Evolutionary conservation across 2,329 filamentous ascomycete genomes (phyloP).

Genomic region (Penicillium glabrum): DNA sequence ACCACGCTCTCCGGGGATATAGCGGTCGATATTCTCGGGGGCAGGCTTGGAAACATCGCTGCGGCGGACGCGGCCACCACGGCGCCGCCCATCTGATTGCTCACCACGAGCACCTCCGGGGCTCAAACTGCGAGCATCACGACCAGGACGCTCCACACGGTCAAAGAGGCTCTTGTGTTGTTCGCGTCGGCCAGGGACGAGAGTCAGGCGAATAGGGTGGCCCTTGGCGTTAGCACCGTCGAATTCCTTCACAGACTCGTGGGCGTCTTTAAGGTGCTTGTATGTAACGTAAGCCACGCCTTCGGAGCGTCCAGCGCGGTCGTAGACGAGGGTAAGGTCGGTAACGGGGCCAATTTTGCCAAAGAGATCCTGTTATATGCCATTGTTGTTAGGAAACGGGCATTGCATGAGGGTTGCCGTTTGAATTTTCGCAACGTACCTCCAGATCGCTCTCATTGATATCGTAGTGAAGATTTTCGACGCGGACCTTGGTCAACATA

Average conservation of each 20-base stretch:
- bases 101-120: slow-evolving; percentile 36
- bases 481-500: slow-evolving; percentile 69
- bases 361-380: slow-evolving; percentile 68
- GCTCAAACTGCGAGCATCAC: slow-evolving; percentile 45
- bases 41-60: slow-evolving; percentile 56
- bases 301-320: slow-evolving; percentile 84
- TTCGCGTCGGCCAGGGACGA: slow-evolving; percentile 55
- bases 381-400: neutral
- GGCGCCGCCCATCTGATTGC: slow-evolving; percentile 37
- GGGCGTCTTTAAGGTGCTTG: slow-evolving; percentile 67
- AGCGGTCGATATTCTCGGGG: slow-evolving; percentile 73
- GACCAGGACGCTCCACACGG: slow-evolving; percentile 52
- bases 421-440: slow-evolving; percentile 50
- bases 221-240: slow-evolving; percentile 89
- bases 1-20: slow-evolving; percentile 62
- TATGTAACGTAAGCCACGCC: slow-evolving; percentile 85
- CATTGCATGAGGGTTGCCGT: neutral
- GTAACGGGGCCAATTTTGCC: slow-evolving; percentile 70
- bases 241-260: slow-evolving; percentile 73
- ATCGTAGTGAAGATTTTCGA: slow-evolving; percentile 92
- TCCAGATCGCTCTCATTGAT: slow-evolving; percentile 80
- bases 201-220: slow-evolving; percentile 74
- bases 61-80: slow-evolving; percentile 50
- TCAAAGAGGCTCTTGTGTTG: slow-evolving; percentile 63
- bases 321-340: slow-evolving; percentile 73